A percentile compares a stretch with the other conserved stretches of the same genome.
phyloP scores from a whole-genome alignment of 768 basidiomycete genomes.

The Boletus sp. region DNA sequence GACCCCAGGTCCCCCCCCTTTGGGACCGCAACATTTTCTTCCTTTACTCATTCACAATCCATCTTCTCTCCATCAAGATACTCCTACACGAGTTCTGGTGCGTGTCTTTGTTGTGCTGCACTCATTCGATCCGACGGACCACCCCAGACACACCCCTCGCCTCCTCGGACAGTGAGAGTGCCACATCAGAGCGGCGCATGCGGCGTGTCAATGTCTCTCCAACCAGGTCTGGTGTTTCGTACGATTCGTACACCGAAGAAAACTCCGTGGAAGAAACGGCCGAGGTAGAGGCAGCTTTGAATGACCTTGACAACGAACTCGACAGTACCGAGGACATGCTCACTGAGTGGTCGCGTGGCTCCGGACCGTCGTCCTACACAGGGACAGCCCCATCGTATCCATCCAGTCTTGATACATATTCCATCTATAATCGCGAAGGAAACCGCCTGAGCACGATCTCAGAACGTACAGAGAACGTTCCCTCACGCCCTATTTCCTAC shows the following conservation, averaged over 20 bases:
- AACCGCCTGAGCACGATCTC: conserved; percentile 69
- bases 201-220: conserved; percentile 57
- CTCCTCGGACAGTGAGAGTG: conserved; percentile 47
- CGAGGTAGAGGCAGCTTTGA: conserved; percentile 68
- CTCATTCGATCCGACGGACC: conserved; percentile 1
- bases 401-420: conserved; percentile 38
- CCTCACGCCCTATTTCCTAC: conserved; percentile 53
- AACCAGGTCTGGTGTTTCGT: conserved; percentile 33
- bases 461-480: conserved; percentile 68
- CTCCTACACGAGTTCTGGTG: conserved; percentile 57
- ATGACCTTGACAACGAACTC: conserved; percentile 63
- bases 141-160: conserved; percentile 41
- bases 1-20: conserved; percentile 60
- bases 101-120: conserved; percentile 11
- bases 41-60: conserved; percentile 49
- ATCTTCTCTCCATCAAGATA: conserved; percentile 59
- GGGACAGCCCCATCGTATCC: conserved; percentile 33
- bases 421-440: conserved; percentile 40
- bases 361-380: conserved; percentile 31
- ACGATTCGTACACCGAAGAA: conserved; percentile 60
- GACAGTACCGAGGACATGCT: conserved; percentile 63
- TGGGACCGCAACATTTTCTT: conserved; percentile 57
- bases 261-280: conserved; percentile 43
- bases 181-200: conserved; percentile 45
- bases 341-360: conserved; percentile 59